phyloP scores from a whole-genome alignment of 2,329 filamentous ascomycete species.

The Magnaporthiopsis rhizophila region DNA sequence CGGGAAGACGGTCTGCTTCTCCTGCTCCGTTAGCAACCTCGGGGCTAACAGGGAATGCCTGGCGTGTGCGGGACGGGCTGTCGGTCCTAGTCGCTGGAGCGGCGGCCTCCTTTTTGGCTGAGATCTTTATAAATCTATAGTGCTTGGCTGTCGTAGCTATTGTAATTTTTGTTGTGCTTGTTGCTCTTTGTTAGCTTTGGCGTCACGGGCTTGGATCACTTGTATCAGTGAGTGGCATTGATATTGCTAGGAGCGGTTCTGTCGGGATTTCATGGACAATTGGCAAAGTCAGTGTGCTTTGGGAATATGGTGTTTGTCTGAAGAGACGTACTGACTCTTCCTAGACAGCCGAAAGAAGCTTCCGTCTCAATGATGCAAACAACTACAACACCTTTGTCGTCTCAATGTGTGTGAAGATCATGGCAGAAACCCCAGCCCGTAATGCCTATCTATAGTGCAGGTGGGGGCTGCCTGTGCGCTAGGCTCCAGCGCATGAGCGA shows the following conservation, averaged over 20 bases:
- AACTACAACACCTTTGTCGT: too few species aligned
- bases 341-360: too few species aligned
- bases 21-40: slow-evolving; percentile 51
- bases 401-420: too few species aligned
- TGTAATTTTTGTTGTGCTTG: background rate
- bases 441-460: too few species aligned
- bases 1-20: slow-evolving; percentile 48
- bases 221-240: background rate
- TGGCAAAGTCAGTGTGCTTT: too few species aligned
- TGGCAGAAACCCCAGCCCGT: too few species aligned
- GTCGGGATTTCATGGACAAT: too few species aligned
- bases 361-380: too few species aligned
- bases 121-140: background rate
- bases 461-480: background rate
- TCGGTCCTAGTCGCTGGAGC: background rate
- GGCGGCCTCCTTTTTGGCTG: background rate
- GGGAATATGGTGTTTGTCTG: too few species aligned
- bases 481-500: background rate
- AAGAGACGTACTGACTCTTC: too few species aligned
- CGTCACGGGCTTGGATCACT: background rate
- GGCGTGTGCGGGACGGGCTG: slow-evolving; percentile 34
- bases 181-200: background rate
- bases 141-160: background rate
- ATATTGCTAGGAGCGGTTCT: too few species aligned
- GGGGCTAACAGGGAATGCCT: slow-evolving; percentile 46